Base-by-base conservation (phyloP, 2,329 filamentous ascomycete species). In the Alternaria sp. region DNA sequence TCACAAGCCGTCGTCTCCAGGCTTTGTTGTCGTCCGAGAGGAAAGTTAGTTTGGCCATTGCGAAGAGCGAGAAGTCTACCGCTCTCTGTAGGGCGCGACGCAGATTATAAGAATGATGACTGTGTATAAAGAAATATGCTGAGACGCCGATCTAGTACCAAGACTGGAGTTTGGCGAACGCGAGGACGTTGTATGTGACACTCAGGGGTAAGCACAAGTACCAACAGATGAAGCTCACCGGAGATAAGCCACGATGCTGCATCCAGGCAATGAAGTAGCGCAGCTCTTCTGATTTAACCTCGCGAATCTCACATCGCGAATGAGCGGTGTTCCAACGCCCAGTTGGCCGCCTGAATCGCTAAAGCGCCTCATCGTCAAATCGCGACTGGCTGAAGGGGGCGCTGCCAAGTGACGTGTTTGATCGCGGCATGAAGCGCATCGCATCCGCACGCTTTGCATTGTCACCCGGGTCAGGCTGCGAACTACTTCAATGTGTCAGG, bases 1-100 rank as follows among this genome's bases (percentile, higher is more conserved):
- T 70, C 44, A 79, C 59, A 12, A 79, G 69, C 22, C 75, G 72
- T 50, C 75, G 66, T n/a, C 66, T 64, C 75, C 74, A 77, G 20
- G 75, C 36, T 12, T 45, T 60, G 61, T 44, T 59, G 60, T 22
- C 60, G 61, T 64, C 60, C 36, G 36, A n/a, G n/a, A 40, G 9
- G 36, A n/a, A 20, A 20, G 36, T 40, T 20, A 40, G 10, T 40
- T 40, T 40, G 10, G 36, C 36, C 36, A 40, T 40, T 40, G 36
- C 36, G n/a, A 20, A 10, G 36, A 27, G 32, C 14, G 16, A 25
- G 27, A 44, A 4, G 1, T 14, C 22, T 16, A 18, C 11, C 9
- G 18, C 22, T 4, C 10, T 25, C 30, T 25, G 46, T 22, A 34
- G 7, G 7, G 46, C 32, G 18, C 30, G 27, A 38, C 28, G n/a